Conservation (phyloP, 2,329 filamentous ascomycete genomes). For the Curvularia sp. region DNA sequence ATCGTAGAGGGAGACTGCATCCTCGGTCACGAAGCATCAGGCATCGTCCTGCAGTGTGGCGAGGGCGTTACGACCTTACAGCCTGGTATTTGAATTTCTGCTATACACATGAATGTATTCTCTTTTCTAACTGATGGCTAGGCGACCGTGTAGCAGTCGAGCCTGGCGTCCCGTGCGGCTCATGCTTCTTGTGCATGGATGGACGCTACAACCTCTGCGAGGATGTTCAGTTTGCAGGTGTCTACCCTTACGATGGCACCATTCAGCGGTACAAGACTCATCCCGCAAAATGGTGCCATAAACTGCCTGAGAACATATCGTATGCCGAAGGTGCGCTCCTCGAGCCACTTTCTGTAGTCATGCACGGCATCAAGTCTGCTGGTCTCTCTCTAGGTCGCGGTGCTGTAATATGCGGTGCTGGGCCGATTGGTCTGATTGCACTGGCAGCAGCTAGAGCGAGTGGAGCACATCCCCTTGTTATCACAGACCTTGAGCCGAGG, state of each 20-base stretch:
- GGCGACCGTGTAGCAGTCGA: constrained; percentile 72
- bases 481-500: constrained; percentile 66
- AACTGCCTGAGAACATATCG: constrained; percentile 62
- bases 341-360: constrained; percentile 68
- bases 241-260: constrained; percentile 66
- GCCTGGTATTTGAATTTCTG: constrained; percentile 43
- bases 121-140: constrained; percentile 3
- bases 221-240: constrained; percentile 66
- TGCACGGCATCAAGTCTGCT: constrained; percentile 65
- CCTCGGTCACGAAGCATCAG: constrained; percentile 70
- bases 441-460: constrained; percentile 67
- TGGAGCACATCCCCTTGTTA: constrained; percentile 68
- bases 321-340: constrained; percentile 68
- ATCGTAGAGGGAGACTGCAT: constrained; percentile 69
- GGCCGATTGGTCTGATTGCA: constrained; percentile 69
- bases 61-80: constrained; percentile 61
- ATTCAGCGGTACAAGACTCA: constrained; percentile 69
- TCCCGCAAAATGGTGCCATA: constrained; percentile 61
- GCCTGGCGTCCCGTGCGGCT: constrained; percentile 68
- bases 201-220: constrained; percentile 71
- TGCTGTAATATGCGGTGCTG: constrained; percentile 64
- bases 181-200: constrained; percentile 65
- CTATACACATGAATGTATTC: not conserved
- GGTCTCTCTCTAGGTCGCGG: constrained; percentile 63
- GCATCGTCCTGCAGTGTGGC: constrained; percentile 65